phyloP scores from a whole-genome alignment of 179 eudicot species.

The Actinidia arguta region DNA sequence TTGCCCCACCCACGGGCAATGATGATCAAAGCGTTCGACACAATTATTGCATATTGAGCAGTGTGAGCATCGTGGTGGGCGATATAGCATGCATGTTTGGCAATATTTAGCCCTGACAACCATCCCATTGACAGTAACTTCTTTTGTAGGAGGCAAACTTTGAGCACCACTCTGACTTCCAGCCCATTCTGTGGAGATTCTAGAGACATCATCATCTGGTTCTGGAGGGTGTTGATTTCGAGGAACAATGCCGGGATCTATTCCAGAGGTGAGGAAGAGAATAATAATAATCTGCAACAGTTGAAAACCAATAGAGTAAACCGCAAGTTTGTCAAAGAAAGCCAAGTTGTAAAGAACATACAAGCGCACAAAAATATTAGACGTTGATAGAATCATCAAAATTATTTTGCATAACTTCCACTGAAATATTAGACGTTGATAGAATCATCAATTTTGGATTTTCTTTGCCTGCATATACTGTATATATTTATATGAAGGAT shows the following conservation, averaged over 20 bases:
- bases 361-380: background rate
- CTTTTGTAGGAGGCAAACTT: conserved; percentile 64
- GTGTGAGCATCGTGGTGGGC: conserved; percentile 76
- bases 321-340: background rate
- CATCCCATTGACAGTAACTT: conserved; percentile 54
- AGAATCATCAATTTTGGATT: background rate
- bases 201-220: conserved; percentile 53
- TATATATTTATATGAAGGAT: too few relatives aligned
- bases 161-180: conserved; percentile 26
- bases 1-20: conserved; percentile 83
- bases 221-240: conserved; percentile 77
- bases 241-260: conserved; percentile 86
- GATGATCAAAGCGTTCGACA: conserved; percentile 71
- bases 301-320: conserved; percentile 10
- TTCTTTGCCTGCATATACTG: too few relatives aligned
- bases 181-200: conserved; percentile 36
- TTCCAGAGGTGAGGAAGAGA: conserved; percentile 62
- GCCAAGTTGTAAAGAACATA: background rate
- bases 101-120: conserved; percentile 65
- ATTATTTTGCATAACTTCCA: background rate
- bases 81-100: conserved; percentile 67
- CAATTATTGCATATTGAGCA: conserved; percentile 79
- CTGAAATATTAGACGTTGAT: background rate
- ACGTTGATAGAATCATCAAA: background rate
- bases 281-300: conserved; percentile 45